These are phyloP conservation scores for Metschnikowia kunwiensis DNA, from an alignment of 805 yeast genomes.

Conservation along the genomic window DNA sequence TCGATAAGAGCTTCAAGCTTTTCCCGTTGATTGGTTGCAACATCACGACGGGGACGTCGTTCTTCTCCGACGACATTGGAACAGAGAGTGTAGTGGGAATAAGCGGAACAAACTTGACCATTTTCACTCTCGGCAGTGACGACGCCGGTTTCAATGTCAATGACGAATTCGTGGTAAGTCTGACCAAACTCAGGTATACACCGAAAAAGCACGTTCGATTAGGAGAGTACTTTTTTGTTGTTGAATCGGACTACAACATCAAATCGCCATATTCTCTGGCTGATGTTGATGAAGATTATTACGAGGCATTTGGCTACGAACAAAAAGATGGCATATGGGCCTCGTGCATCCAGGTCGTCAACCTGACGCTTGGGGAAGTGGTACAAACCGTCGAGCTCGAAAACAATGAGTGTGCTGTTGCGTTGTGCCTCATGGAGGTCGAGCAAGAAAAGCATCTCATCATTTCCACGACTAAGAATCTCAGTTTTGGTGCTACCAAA, in stretches of 20 bases:
- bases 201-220: constrained; percentile 43
- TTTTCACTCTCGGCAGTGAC: constrained; percentile 50
- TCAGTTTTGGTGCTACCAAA: constrained; percentile 27
- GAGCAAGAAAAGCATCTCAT: constrained; percentile 37
- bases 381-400: constrained; percentile 45
- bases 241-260: constrained; percentile 45
- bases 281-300: constrained; percentile 31
- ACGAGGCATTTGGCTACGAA: constrained; percentile 47
- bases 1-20: constrained; percentile 35
- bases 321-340: constrained; percentile 37
- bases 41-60: constrained; percentile 47
- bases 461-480: constrained; percentile 41
- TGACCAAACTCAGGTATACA: constrained; percentile 45
- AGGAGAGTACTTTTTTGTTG: constrained; percentile 28
- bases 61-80: constrained; percentile 60
- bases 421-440: constrained; percentile 29
- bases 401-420: constrained; percentile 41
- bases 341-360: constrained; percentile 52
- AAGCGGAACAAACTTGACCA: constrained; percentile 47
- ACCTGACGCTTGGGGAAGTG: constrained; percentile 31
- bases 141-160: constrained; percentile 24
- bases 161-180: constrained; percentile 27
- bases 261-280: constrained; percentile 26
- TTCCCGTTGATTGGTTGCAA: constrained; percentile 46
- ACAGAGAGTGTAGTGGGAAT: constrained; percentile 66